These are phyloP conservation scores for Gymnopus androsaceus DNA, from an alignment of 1,284 basidiomycete species.

Conservation along the genomic window DNA sequence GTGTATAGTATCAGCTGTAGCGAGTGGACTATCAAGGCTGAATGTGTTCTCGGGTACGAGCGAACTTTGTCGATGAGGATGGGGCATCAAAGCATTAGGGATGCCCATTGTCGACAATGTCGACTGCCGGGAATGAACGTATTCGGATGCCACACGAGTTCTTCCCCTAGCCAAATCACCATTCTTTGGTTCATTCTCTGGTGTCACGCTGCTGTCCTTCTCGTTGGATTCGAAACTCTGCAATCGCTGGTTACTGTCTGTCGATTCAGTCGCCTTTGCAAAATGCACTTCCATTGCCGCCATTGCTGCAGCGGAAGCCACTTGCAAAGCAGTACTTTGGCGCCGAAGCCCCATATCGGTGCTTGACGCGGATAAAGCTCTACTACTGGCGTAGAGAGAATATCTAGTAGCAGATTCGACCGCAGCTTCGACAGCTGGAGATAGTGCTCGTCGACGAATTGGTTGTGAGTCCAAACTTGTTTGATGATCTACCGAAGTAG, in stretches of 20 bases:
- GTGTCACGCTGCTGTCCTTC: no score
- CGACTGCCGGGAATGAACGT: background rate
- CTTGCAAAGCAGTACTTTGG: background rate
- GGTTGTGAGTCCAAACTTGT: no score
- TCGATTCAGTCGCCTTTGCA: background rate
- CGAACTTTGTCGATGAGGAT: constrained; percentile 5
- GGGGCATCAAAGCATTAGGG: constrained; percentile 2
- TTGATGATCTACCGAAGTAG: no score
- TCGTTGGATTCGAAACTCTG: background rate
- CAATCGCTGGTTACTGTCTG: background rate
- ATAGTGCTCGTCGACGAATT: background rate
- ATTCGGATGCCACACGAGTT: background rate
- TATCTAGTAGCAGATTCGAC: constrained; percentile 2
- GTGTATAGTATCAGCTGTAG: background rate
- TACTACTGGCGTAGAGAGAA: background rate
- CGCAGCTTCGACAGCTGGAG: constrained; percentile 7
- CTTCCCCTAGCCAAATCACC: no score
- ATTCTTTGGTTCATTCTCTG: no score
- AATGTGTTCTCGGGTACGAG: background rate
- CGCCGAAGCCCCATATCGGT: background rate
- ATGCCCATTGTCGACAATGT: background rate
- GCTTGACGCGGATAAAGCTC: background rate
- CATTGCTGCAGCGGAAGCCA: constrained; percentile 8
- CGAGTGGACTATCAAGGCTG: background rate
- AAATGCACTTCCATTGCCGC: constrained; percentile 5